Evolutionary conservation across 495 filamentous ascomycete species (phyloP), one percentile per base, ranked within the genome.

Genomic region (Aspergillus coremiiformis): DNA sequence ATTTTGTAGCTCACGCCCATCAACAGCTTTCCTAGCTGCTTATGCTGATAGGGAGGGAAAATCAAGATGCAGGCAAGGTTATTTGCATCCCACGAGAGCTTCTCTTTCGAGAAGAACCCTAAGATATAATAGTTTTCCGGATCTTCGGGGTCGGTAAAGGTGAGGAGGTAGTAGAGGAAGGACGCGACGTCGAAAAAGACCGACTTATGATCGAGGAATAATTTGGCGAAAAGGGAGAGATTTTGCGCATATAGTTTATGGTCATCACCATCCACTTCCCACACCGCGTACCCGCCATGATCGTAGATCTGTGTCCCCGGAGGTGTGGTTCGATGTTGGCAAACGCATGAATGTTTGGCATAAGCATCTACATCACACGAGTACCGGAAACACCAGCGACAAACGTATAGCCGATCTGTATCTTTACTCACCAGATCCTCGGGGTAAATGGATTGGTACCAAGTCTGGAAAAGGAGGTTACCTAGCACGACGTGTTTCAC

Each of bases 41-140:
- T 89, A 46, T 84, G 81, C 65, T 97, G 93, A 79, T 91, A 97
- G 1, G 93, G 93, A 2, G 94, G 93, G 64, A 99, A 96, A 10
- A 99, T 79, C 21, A 96, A 75, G 53, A 99, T 99, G 64, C 93
- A 99, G 3, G 93, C 93, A 0, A 99, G 80, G 56, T 97, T 99
- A 66, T 97, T 96, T 59, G 93, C 89, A 62, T 99, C 93, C 93
- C 93, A 99, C 4, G 88, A 93, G 69, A 95, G 84, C 61, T 97
- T 97, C 71, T 99, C 93, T 63, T 97, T 97, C 20, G 86, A 92
- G 77, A 95, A 99, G 79, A 95, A 99, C 46, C 94, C 93, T 7
- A 96, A 80, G 26, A 96, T 84, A 26, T 66, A 61, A 54, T 70
- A 71, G 27, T 66, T 66, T 1, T 62, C 53, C 26, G 66, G 62